phyloP scores from a whole-genome alignment of 306 rosid species.

The Abrus precatorius region DNA sequence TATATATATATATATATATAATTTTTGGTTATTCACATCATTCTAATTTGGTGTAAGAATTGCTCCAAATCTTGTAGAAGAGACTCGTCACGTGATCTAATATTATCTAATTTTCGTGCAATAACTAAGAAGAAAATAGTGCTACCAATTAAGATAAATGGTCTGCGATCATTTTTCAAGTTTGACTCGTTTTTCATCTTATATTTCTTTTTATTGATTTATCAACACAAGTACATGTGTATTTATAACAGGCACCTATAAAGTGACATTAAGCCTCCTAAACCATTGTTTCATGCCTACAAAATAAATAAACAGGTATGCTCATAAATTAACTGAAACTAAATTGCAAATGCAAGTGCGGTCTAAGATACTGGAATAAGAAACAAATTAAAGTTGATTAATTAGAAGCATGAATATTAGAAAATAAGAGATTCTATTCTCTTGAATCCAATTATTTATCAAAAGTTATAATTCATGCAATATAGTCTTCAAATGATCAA shows the following conservation, averaged over 20 bases:
- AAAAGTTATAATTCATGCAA: slow-evolving; percentile 48
- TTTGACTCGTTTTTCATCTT: neutral
- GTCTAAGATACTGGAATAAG: slow-evolving; percentile 43
- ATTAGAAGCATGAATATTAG: slow-evolving; percentile 35
- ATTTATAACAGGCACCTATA: neutral
- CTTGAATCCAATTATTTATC: slow-evolving; percentile 56
- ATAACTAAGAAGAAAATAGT: neutral
- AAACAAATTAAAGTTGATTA: slow-evolving; percentile 34
- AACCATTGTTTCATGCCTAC: slow-evolving; percentile 15
- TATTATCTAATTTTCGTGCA: neutral
- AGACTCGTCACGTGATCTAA: neutral
- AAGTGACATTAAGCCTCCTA: slow-evolving; percentile 6
- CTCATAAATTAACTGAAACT: neutral
- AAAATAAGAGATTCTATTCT: slow-evolving; percentile 55
- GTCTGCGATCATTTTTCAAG: neutral
- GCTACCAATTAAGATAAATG: neutral
- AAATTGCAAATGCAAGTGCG: slow-evolving; percentile 25
- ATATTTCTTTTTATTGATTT: neutral
- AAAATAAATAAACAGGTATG: slow-evolving; percentile 12
- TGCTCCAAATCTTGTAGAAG: neutral
- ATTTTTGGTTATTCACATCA: neutral
- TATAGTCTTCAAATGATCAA: slow-evolving; percentile 39
- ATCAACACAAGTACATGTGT: neutral
- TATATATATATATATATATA: neutral
- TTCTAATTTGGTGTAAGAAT: neutral